Evolutionary conservation across 345 rosid genomes (phyloP).

Genomic region (Chamaenerion angustifolium): DNA sequence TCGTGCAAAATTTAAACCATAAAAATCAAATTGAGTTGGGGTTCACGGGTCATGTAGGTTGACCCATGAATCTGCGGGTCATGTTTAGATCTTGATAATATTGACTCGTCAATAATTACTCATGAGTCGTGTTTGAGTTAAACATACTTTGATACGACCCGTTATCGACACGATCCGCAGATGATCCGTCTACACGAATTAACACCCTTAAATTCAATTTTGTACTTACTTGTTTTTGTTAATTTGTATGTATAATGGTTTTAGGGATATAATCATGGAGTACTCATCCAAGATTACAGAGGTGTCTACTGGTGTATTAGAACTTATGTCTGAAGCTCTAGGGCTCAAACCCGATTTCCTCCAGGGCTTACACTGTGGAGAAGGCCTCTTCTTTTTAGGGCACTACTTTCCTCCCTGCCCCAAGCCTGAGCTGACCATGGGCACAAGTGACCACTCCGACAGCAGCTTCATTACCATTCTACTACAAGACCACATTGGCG

Average conservation of each 20-base stretch:
- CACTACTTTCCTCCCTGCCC: slow-evolving; percentile 39
- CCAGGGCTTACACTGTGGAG: slow-evolving; percentile 12
- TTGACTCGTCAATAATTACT: too few relatives aligned
- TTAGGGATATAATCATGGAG: slow-evolving; percentile 18
- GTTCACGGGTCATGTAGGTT: too few relatives aligned
- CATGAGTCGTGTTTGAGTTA: too few relatives aligned
- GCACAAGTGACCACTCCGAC: slow-evolving; percentile 20
- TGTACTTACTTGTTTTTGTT: neutral
- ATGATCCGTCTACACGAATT: too few relatives aligned
- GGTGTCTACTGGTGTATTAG: slow-evolving; percentile 8
- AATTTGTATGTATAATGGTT: neutral
- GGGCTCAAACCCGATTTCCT: slow-evolving; percentile 13
- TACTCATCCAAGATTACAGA: slow-evolving; percentile 10
- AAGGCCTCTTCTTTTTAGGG: slow-evolving; percentile 9
- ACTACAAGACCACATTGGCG: slow-evolving; percentile 23
- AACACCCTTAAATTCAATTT: too few relatives aligned
- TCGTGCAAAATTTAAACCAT: too few relatives aligned
- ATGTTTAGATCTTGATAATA: too few relatives aligned
- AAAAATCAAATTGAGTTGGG: too few relatives aligned
- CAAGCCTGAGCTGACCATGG: slow-evolving; percentile 21
- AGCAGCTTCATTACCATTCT: slow-evolving; percentile 16
- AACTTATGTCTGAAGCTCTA: slow-evolving; percentile 28
- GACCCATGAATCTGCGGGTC: too few relatives aligned
- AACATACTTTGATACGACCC: too few relatives aligned
- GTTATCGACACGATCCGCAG: too few relatives aligned